phyloP scores from a whole-genome alignment of 768 basidiomycete genomes.

The Boletus subcaerulescens region DNA sequence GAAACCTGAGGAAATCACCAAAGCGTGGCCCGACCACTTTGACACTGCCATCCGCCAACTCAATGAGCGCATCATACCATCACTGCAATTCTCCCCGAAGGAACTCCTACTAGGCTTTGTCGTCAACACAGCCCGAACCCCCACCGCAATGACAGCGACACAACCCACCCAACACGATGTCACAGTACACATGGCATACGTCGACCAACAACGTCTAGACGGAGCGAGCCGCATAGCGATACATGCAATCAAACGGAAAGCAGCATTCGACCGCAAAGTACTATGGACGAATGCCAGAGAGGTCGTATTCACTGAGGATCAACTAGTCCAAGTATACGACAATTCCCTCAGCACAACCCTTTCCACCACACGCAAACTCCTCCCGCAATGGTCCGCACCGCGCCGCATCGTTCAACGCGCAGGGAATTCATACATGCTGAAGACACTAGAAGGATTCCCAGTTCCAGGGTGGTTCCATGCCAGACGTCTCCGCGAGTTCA shows the following conservation, averaged over 20 bases:
- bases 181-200: not conserved
- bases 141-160: not conserved
- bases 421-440: too few relatives aligned
- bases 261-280: slow-evolving; percentile 23
- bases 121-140: not conserved
- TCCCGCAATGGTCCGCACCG: slow-evolving; percentile 33
- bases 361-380: slow-evolving; percentile 26
- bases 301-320: slow-evolving; percentile 18
- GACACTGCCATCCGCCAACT: not conserved
- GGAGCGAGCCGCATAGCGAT: not conserved
- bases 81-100: not conserved
- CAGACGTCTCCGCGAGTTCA: too few relatives aligned
- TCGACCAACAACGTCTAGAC: not conserved
- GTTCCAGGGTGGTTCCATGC: too few relatives aligned
- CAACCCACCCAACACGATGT: not conserved
- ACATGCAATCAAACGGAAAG: slow-evolving; percentile 24
- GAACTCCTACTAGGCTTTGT: not conserved
- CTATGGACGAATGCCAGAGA: not conserved
- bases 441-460: too few relatives aligned
- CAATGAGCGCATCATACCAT: not conserved
- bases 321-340: slow-evolving; percentile 33
- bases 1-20: not conserved
- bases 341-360: slow-evolving; percentile 24
- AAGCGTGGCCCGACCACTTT: not conserved
- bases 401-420: slow-evolving; percentile 1